Percentiles rank a stretch among this genome's conserved stretches.
phyloP scores from a whole-genome alignment of 495 filamentous ascomycete species.

The Aeminium ludgeri region DNA sequence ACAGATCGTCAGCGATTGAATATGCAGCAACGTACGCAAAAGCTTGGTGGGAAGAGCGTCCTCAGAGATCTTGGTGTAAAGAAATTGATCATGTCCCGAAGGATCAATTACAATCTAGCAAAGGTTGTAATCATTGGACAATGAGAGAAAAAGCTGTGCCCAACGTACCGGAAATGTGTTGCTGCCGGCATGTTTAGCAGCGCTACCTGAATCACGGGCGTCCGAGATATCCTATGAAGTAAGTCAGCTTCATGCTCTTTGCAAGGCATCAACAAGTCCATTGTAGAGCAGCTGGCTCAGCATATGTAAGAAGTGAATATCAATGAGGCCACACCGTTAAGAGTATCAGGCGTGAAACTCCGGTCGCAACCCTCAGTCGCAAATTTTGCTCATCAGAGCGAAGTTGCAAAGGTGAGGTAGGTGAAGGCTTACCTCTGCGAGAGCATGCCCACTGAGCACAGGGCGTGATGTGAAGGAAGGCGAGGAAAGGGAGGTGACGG shows the following conservation, averaged over 20 bases:
- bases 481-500: background rate
- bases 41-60: background rate
- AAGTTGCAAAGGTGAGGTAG: constrained; percentile 6
- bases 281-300: constrained; percentile 37
- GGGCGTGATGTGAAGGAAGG: background rate
- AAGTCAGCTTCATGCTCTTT: background rate
- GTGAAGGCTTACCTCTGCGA: constrained; percentile 2
- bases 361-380: constrained; percentile 71
- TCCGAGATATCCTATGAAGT: too few species aligned
- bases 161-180: too few species aligned
- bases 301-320: constrained; percentile 98
- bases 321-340: constrained; percentile 53
- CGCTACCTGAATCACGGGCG: too few species aligned
- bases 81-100: background rate
- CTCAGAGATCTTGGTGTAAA: constrained; percentile 18
- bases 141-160: background rate
- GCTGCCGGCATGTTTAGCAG: too few species aligned
- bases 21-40: background rate
- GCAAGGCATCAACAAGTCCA: too few species aligned
- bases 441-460: background rate
- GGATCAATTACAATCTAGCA: constrained; percentile 12
- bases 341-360: constrained; percentile 75
- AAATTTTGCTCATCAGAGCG: constrained; percentile 85
- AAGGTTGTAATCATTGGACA: constrained; percentile 10
- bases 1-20: background rate